Conservation (phyloP, 805 yeast genomes). For the Tetrapisispora pingtungensis region DNA sequence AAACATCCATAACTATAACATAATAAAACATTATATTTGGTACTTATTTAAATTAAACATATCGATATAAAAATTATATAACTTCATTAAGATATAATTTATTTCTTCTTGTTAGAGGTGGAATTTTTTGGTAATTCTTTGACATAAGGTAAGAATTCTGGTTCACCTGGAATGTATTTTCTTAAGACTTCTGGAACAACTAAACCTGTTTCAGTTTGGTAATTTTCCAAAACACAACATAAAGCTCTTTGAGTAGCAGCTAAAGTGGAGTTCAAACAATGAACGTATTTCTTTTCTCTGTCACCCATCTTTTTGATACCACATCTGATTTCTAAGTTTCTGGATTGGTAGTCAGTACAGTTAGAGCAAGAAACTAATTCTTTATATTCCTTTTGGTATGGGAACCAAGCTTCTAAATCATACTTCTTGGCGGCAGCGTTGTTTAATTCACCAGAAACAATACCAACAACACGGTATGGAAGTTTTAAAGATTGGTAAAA, state of each 20-base stretch:
- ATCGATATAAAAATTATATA: background rate
- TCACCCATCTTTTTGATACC: constrained; percentile 94
- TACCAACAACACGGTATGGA: constrained; percentile 96
- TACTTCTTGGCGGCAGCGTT: constrained; percentile 98
- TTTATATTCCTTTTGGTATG: constrained; percentile 96
- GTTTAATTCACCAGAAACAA: constrained; percentile 96
- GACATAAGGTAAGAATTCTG: constrained; percentile 85
- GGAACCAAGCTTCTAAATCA: constrained; percentile 99
- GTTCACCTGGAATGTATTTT: constrained; percentile 96
- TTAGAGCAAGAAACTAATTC: constrained; percentile 97
- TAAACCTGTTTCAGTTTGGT: constrained; percentile 94
- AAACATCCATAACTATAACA: background rate
- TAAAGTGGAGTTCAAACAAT: constrained; percentile 93
- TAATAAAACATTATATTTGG: background rate
- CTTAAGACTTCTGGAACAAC: constrained; percentile 90
- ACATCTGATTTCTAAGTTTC: constrained; percentile 97
- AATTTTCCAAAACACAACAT: constrained; percentile 94
- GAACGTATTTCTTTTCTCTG: constrained; percentile 94
- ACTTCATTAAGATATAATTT: background rate
- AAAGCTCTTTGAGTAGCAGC: constrained; percentile 98
- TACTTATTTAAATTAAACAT: background rate
- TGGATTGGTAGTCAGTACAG: constrained; percentile 98
- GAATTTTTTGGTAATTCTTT: constrained; percentile 93
- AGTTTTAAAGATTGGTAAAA: constrained; percentile 85
- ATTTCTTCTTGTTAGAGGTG: constrained; percentile 50